These are phyloP conservation scores for Boeremia exigua DNA, from an alignment of 2,329 filamentous ascomycete species.

Conservation along the genomic window DNA sequence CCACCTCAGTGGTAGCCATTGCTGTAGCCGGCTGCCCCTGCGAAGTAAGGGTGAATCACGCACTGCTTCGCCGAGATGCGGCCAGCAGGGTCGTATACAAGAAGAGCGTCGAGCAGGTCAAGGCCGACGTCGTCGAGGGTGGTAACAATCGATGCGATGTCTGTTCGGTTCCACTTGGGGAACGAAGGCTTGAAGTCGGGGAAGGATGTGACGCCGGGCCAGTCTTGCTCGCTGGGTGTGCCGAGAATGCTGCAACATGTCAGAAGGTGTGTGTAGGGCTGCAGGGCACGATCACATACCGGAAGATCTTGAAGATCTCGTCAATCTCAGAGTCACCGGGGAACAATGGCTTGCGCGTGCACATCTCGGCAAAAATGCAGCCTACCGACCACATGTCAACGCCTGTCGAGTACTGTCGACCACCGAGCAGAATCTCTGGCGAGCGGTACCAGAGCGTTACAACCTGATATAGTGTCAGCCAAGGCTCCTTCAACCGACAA, in stretches of 20 bases:
- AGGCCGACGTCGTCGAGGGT: constrained; percentile 75
- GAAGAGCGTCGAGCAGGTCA: constrained; percentile 71
- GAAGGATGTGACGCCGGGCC: constrained; percentile 93
- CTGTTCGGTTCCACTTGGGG: constrained; percentile 84
- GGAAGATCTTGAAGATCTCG: constrained; percentile 94
- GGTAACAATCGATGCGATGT: constrained; percentile 68
- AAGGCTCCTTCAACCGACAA: background rate
- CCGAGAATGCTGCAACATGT: constrained; percentile 63
- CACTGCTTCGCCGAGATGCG: constrained; percentile 90
- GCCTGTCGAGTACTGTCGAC: constrained; percentile 89
- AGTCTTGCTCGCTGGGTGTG: constrained; percentile 79
- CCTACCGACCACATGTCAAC: constrained; percentile 97
- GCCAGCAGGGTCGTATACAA: constrained; percentile 85
- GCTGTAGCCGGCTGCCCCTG: constrained; percentile 56
- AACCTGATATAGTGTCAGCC: constrained; percentile 58
- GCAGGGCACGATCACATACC: constrained; percentile 58
- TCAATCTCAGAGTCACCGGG: constrained; percentile 93
- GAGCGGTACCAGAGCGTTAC: constrained; percentile 93
- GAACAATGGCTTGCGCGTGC: constrained; percentile 89
- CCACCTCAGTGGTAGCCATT: constrained; percentile 41
- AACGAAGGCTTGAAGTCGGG: constrained; percentile 93
- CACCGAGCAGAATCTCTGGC: constrained; percentile 88
- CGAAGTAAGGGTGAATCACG: constrained; percentile 84
- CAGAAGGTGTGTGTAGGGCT: constrained; percentile 5
- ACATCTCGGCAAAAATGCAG: constrained; percentile 97